Conservation (phyloP, 495 filamentous ascomycete genomes). For the Aspergillus avenaceus region DNA sequence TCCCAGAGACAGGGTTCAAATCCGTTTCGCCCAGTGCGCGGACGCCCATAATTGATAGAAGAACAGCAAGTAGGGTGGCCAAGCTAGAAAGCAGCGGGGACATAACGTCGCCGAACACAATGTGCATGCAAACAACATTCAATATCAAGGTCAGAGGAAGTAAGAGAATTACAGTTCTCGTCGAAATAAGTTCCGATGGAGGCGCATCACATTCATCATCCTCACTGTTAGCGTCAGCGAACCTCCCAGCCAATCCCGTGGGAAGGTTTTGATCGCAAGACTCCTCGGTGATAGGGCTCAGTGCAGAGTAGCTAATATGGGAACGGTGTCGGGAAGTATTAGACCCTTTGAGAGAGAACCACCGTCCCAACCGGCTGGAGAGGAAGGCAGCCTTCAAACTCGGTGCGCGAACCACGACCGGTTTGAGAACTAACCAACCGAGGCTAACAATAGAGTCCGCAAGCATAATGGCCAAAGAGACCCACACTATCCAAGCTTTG, state of each 20-base stretch:
- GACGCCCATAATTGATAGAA: constrained; percentile 93
- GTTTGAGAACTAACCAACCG: constrained; percentile 68
- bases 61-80: constrained; percentile 80
- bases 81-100: constrained; percentile 67
- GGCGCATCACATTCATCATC: constrained; percentile 75
- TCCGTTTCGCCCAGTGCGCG: constrained; percentile 93
- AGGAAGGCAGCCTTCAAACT: constrained; percentile 26
- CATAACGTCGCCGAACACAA: constrained; percentile 65
- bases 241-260: constrained; percentile 2
- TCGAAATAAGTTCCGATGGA: constrained; percentile 74
- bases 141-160: constrained; percentile 72
- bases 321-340: constrained; percentile 14
- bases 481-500: constrained; percentile 98
- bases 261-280: constrained; percentile 9
- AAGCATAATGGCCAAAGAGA: constrained; percentile 93
- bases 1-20: constrained; percentile 93
- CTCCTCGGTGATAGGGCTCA: constrained; percentile 27
- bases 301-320: constrained; percentile 39
- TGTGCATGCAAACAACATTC: constrained; percentile 74
- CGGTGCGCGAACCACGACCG: constrained; percentile 45
- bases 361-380: constrained; percentile 22
- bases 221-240: constrained; percentile 9
- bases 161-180: constrained; percentile 64
- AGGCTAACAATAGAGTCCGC: constrained; percentile 87
- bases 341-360: constrained; percentile 18